Evolutionary conservation across 495 filamentous ascomycete species (phyloP).

Genomic region (Penicillium canescens): DNA sequence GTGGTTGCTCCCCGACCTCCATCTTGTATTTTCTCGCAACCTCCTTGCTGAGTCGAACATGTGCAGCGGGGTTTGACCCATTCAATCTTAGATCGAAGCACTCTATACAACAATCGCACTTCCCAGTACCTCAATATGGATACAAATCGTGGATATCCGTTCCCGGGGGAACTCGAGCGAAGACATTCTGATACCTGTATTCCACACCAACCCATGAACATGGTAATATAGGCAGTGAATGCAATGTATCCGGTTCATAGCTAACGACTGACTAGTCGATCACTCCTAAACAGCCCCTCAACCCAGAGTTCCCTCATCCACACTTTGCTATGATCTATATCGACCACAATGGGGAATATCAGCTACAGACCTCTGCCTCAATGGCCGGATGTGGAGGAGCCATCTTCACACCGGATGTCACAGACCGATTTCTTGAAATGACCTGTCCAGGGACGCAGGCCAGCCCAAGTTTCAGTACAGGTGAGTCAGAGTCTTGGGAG

Average conservation of each 20-base stretch:
- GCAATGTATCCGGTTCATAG: background rate
- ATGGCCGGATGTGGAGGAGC: conserved; percentile 35
- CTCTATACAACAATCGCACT: too few relatives aligned
- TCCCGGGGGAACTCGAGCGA: conserved; percentile 19
- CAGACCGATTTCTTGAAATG: conserved; percentile 37
- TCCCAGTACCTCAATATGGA: conserved; percentile 12
- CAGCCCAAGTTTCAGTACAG: conserved; percentile 13
- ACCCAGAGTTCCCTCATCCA: conserved; percentile 28
- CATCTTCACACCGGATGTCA: conserved; percentile 43
- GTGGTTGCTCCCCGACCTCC: background rate
- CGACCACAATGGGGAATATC: conserved; percentile 38
- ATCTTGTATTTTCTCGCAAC: background rate
- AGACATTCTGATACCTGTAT: conserved; percentile 25
- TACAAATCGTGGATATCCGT: conserved; percentile 13
- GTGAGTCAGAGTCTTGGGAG: conserved; percentile 14
- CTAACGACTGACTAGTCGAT: conserved; percentile 14
- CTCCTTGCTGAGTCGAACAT: background rate
- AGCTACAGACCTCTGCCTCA: conserved; percentile 34
- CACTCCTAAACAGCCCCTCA: conserved; percentile 15
- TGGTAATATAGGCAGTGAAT: conserved; percentile 12
- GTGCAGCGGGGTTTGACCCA: too few relatives aligned
- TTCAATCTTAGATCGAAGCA: too few relatives aligned
- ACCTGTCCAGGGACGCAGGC: conserved; percentile 21
- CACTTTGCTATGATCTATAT: conserved; percentile 45
- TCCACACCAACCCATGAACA: conserved; percentile 10